Conservation (phyloP, 257 asterid species). For the Cinchona pubescens region DNA sequence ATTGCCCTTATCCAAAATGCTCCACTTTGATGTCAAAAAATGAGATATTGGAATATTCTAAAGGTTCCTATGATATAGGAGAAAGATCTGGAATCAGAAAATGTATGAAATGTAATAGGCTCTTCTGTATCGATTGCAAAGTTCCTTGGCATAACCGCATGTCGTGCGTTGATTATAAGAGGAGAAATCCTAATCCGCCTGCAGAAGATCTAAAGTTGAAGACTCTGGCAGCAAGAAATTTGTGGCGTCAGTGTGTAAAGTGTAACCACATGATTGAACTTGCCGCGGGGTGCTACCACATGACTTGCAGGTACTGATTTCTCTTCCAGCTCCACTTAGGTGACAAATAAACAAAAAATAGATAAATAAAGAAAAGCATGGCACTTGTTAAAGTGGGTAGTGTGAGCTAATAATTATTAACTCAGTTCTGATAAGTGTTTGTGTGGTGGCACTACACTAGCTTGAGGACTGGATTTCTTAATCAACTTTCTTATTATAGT, state of each 20-base stretch:
- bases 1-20: constrained; percentile 78
- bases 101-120: constrained; percentile 48
- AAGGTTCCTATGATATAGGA: constrained; percentile 12
- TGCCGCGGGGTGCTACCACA: constrained; percentile 31
- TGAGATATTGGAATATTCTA: constrained; percentile 49
- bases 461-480: background rate
- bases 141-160: constrained; percentile 72
- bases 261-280: constrained; percentile 36
- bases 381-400: background rate
- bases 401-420: background rate
- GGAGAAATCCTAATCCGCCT: constrained; percentile 37
- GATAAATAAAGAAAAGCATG: background rate
- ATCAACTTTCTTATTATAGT: background rate
- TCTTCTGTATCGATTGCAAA: constrained; percentile 62
- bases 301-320: constrained; percentile 30
- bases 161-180: constrained; percentile 49
- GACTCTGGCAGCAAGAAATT: constrained; percentile 27
- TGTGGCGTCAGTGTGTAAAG: constrained; percentile 33
- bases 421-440: background rate
- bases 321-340: background rate
- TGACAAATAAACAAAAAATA: background rate
- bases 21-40: constrained; percentile 68
- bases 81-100: constrained; percentile 33
- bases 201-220: constrained; percentile 53
- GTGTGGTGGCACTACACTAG: too few species aligned